Conservation (phyloP, 73 alveolate species). For the Tetrahymena malaccensis region DNA sequence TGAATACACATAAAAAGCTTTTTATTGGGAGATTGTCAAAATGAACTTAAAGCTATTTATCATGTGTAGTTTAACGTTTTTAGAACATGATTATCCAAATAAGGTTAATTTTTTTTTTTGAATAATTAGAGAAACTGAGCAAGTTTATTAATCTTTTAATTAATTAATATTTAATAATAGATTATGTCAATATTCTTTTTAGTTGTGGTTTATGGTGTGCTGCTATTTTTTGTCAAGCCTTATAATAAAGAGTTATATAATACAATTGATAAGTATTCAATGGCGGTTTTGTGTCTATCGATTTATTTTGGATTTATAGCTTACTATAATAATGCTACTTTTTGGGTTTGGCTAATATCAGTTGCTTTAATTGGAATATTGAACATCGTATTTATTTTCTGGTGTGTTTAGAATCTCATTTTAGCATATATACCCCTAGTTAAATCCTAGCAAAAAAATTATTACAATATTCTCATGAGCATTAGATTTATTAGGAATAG, state of each 20-base stretch:
- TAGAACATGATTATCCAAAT: neutral
- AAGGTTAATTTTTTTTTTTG: neutral
- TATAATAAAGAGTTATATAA: neutral
- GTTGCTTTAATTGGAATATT: neutral
- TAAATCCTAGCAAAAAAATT: neutral
- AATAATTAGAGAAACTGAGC: too few species aligned
- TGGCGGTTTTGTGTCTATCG: neutral
- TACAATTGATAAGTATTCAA: neutral
- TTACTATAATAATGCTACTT: neutral
- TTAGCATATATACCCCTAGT: neutral
- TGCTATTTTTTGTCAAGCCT: neutral
- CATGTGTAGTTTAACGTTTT: neutral
- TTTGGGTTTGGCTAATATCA: neutral
- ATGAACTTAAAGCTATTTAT: neutral
- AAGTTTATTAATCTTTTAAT: too few species aligned
- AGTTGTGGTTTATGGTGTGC: neutral
- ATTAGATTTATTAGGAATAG: neutral
- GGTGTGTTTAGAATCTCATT: neutral
- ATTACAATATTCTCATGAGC: neutral
- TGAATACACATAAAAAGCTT: neutral
- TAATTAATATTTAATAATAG: neutral
- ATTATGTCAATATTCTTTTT: neutral
- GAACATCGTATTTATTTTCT: neutral
- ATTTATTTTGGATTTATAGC: neutral
- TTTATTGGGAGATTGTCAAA: neutral